These are phyloP conservation scores for Kazachstania viticola DNA, from an alignment of 805 yeast species.

Conservation along the genomic window DNA sequence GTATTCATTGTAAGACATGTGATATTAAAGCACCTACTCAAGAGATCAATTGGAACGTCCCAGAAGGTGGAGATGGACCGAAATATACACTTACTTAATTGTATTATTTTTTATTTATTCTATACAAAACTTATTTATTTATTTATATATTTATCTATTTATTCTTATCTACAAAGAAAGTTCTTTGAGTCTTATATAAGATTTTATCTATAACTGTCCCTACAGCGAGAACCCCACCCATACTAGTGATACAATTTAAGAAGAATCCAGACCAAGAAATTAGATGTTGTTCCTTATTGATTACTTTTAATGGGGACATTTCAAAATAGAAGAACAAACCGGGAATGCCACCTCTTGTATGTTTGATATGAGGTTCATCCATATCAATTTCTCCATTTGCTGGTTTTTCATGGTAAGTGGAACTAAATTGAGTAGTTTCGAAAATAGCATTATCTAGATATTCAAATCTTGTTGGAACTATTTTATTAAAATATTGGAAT, in stretches of 20 bases:
- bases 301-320: conserved; percentile 84
- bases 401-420: conserved; percentile 81
- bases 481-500: conserved; percentile 72
- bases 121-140: background rate
- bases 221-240: conserved; percentile 92
- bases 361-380: conserved; percentile 79
- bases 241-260: conserved; percentile 72
- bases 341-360: conserved; percentile 84
- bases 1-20: conserved; percentile 97
- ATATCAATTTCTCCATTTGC: conserved; percentile 76
- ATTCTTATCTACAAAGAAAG: conserved; percentile 27
- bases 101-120: conserved; percentile 4
- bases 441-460: conserved; percentile 35
- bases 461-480: conserved; percentile 82
- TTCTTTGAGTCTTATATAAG: conserved; percentile 81
- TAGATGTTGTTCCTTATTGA: conserved; percentile 57
- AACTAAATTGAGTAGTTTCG: conserved; percentile 86
- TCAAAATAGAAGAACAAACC: conserved; percentile 83
- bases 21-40: conserved; percentile 94
- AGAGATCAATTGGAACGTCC: conserved; percentile 93
- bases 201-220: conserved; percentile 84
- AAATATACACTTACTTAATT: conserved; percentile 45
- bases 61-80: conserved; percentile 99
- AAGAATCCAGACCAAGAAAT: conserved; percentile 76
- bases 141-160: conserved; percentile 1